Base-by-base conservation (phyloP, 352 stramenopile genomes). In the Thalassiosira oceanica region DNA sequence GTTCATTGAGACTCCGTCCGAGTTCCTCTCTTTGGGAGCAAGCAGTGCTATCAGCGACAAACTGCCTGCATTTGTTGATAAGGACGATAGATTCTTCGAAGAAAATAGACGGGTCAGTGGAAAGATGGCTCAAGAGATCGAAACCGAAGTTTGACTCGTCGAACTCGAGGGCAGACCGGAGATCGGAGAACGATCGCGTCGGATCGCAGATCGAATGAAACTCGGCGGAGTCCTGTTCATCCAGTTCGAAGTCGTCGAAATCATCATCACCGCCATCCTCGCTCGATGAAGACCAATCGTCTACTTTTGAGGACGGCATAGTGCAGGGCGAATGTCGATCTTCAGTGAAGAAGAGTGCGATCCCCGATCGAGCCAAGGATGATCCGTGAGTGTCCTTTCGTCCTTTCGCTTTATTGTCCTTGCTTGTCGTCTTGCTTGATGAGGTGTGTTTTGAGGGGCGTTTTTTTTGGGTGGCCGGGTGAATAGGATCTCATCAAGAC, bases 41-140 rank as follows among this genome's bases (percentile, higher is more conserved):
- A 49, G 27, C n/a, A n/a, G n/a, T n/a, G n/a, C n/a, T n/a, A n/a
- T n/a, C n/a, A n/a, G n/a, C n/a, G n/a, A n/a, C n/a, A n/a, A n/a
- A n/a, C n/a, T n/a, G n/a, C 41, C 41, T 48, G 60, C 42, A 73
- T 41, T 73, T 76, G 44, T 83, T 79, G 11, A 79, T 49, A 2
- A 62, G 15, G 21, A 68, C 51, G 23, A 79, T 83, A 11, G 73
- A 33, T 8, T 24, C 33, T 35, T 76, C 61, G 55, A 69, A 76
- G 45, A 79, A 80, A 44, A 66, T 41, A 15, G 60, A 57, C 35
- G 52, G 24, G 11, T 45, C 15, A 7, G 66, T 39, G 8, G 43
- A 20, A 52, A 11, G 18, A 55, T 65, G 27, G 7, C 18, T 39
- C 13, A 78, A 44, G 5, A 78, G 37, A 27, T 78, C 61, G 52